phyloP scores from a whole-genome alignment of 495 filamentous ascomycete species.

The Penicillium tannophilum region DNA sequence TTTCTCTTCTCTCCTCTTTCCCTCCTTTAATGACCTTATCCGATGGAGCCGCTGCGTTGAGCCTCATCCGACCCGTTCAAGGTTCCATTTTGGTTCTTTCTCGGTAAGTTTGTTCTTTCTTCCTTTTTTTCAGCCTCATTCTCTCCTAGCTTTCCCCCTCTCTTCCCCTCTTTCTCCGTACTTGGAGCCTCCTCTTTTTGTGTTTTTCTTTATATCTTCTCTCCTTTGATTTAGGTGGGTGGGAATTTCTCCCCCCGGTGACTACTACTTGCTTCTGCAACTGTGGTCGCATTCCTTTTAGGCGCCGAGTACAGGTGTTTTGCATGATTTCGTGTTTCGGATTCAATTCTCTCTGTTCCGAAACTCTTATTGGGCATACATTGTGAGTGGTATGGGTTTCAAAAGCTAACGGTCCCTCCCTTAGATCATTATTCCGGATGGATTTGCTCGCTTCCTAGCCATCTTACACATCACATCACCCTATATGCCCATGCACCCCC shows the following conservation, averaged over 20 bases:
- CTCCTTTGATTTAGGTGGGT: neutral
- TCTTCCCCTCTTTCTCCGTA: neutral
- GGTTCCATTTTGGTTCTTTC: neutral
- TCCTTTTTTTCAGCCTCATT: conserved; percentile 4
- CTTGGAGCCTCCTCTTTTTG: neutral
- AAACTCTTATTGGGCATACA: neutral
- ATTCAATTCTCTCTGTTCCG: neutral
- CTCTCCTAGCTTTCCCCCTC: conserved; percentile 5
- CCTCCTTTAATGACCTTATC: neutral
- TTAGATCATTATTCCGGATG: neutral
- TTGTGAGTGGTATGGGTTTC: neutral
- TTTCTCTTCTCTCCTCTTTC: conserved; percentile 8
- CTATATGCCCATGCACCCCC: conserved; percentile 6
- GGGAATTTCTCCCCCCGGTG: neutral
- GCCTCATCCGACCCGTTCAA: conserved; percentile 9
- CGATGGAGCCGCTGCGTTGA: conserved; percentile 7
- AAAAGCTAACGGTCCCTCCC: neutral
- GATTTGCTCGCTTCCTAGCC: conserved; percentile 2
- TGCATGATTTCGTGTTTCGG: neutral
- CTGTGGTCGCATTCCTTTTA: neutral
- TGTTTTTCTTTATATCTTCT: neutral
- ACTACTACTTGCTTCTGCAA: neutral
- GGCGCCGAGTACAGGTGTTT: neutral
- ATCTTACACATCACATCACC: conserved; percentile 8
- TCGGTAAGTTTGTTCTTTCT: neutral